Percentiles rank a stretch among this genome's conserved stretches.
Conservation (phyloP, 495 filamentous ascomycete species). For the Penicillium goetzii region DNA sequence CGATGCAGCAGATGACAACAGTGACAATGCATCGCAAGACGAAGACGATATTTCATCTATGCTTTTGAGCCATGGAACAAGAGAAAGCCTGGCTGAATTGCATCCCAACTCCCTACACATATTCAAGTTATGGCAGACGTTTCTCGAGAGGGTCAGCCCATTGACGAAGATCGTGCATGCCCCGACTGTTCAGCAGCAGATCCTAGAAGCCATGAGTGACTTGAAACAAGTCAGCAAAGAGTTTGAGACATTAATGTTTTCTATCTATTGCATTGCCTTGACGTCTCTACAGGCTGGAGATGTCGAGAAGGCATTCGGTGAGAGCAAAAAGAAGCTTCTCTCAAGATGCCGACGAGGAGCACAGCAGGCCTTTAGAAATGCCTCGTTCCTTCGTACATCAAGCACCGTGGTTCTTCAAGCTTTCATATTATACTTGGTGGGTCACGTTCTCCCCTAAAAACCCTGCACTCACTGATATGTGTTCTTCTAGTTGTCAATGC, state of each 20-base stretch:
- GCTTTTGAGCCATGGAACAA: constrained; percentile 25
- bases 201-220: constrained; percentile 45
- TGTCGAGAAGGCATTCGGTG: constrained; percentile 45
- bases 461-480: neutral
- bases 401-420: constrained; percentile 51
- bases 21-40: constrained; percentile 24
- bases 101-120: constrained; percentile 72
- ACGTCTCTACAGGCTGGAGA: constrained; percentile 44
- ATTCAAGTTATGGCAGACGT: constrained; percentile 71
- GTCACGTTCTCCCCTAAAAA: neutral
- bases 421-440: constrained; percentile 48
- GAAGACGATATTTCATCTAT: constrained; percentile 27
- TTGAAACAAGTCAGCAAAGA: constrained; percentile 38
- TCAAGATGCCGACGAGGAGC: constrained; percentile 47
- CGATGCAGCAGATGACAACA: constrained; percentile 31
- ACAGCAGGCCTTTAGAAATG: constrained; percentile 51
- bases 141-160: constrained; percentile 68
- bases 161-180: constrained; percentile 72
- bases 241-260: constrained; percentile 53
- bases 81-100: constrained; percentile 34
- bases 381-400: constrained; percentile 49
- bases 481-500: constrained; percentile 32
- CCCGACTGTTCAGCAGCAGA: constrained; percentile 55
- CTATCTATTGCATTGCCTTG: constrained; percentile 52
- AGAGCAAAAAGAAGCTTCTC: constrained; percentile 43